These are phyloP conservation scores for Aspergillus conjunctus DNA, from an alignment of 495 filamentous ascomycete genomes.

Conservation along the genomic window DNA sequence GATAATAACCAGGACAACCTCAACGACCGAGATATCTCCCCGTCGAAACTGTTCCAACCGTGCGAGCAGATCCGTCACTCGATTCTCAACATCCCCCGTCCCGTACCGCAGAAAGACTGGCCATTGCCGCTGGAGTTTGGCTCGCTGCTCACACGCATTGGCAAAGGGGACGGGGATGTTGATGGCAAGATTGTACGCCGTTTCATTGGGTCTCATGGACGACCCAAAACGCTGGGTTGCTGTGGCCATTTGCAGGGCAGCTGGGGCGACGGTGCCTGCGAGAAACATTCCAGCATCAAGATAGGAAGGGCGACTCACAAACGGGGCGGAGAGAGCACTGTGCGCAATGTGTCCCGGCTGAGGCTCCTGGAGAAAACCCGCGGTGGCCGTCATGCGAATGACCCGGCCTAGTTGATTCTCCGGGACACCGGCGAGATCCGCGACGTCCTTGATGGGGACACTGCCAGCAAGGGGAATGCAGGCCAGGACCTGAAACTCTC, in stretches of 20 bases:
- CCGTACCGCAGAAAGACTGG: conserved; percentile 31
- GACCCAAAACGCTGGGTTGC: conserved; percentile 32
- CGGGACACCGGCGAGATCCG: conserved; percentile 36
- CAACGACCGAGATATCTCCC: conserved; percentile 31
- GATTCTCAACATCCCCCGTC: conserved; percentile 20
- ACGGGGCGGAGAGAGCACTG: conserved; percentile 37
- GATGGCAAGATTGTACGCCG: conserved; percentile 30
- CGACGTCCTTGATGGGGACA: conserved; percentile 40
- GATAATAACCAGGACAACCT: conserved; percentile 28
- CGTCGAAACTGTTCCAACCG: conserved; percentile 26
- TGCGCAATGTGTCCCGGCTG: conserved; percentile 38
- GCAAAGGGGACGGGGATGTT: conserved; percentile 16
- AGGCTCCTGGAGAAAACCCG: conserved; percentile 43
- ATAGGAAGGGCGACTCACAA: conserved; percentile 35
- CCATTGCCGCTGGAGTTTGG: conserved; percentile 37
- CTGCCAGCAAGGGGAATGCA: conserved; percentile 40
- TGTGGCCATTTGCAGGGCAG: conserved; percentile 39
- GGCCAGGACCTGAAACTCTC: conserved; percentile 47
- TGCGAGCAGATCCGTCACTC: conserved; percentile 29
- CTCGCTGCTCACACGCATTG: conserved; percentile 23
- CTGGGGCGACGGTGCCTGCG: conserved; percentile 31
- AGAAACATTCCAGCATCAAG: conserved; percentile 45
- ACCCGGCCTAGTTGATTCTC: conserved; percentile 37
- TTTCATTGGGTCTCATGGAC: conserved; percentile 9
- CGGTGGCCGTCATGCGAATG: conserved; percentile 38